Evolutionary conservation across 1,139 yeast genomes (phyloP), one percentile per base, ranked within the genome.

Genomic region (Diutina mesorugosa): DNA sequence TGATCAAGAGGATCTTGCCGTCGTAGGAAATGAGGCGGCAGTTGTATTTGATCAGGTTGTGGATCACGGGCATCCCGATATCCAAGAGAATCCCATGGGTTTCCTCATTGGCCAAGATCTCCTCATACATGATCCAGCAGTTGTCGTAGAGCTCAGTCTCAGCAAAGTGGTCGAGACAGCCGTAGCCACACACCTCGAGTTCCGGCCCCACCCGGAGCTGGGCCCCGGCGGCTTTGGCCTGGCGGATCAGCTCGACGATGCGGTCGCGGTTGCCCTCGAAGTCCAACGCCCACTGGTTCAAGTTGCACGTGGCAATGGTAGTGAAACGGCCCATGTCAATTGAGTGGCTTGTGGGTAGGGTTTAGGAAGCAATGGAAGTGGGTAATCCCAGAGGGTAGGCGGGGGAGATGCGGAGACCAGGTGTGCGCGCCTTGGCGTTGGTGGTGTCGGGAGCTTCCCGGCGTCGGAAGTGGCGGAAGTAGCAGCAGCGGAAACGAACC

Each of bases 251-350:
- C 65, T 86, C 85, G 46, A 93, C 66, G 62, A 95, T 93, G 57
- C 99, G 76, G 66, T 90, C 96, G 58, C 96, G 79, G 69, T 95
- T 95, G 6, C 99, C 99, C 69, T 93, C 98, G 70, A 90, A 95
- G 70, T 95, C 99, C 60, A 95, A 77, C 0, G 99, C 97, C 99
- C 99, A 95, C 79, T 95, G 99, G 71, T 95, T 95, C 62, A 95
- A 78, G 66, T 87, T 80, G 65, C 87, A 82, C 2, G 86, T 81
- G 12, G 87, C 81, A 53, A 82, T 67, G 1, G 86, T 82, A 48
- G 82, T 73, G 64, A 29, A 50, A 12, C 45, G 41, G 4, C 53
- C 53, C 53, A 50, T 50, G 41, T 32, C 10, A 12, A 35, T 12
- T 35, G 41, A 35, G 14, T 35, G n/a, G 41, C 3, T 3, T 21